These are phyloP conservation scores for Pichia kluyveri DNA, from an alignment of 805 yeast species.

Conservation along the genomic window DNA sequence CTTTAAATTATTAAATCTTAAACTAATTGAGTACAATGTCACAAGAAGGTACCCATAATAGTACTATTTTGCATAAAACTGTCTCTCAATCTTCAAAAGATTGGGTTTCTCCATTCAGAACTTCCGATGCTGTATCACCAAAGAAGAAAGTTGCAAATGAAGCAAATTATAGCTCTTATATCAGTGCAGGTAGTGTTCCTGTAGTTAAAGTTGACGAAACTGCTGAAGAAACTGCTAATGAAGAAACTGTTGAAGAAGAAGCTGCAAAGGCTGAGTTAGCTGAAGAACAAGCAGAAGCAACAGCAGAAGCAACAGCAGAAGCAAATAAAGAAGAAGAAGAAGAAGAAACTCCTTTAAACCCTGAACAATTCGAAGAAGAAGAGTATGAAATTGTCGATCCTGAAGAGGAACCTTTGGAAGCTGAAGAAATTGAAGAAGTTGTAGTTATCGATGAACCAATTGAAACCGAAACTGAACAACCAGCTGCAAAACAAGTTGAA, in stretches of 20 bases:
- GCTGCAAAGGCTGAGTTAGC: neutral
- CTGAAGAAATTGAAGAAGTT: slow-evolving; percentile 7
- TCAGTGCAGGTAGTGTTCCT: slow-evolving; percentile 5
- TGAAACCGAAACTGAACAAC: neutral
- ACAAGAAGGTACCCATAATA: neutral
- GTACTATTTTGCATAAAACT: slow-evolving; percentile 5
- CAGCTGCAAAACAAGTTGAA: neutral
- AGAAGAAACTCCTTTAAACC: neutral
- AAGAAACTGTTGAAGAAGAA: neutral
- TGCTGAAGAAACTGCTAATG: neutral
- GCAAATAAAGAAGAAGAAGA: neutral
- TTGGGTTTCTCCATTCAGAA: slow-evolving; percentile 26
- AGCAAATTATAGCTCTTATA: slow-evolving; percentile 6
- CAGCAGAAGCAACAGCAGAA: neutral
- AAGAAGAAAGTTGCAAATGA: slow-evolving; percentile 2
- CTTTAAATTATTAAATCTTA: neutral
- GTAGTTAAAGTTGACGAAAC: neutral
- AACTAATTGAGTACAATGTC: neutral
- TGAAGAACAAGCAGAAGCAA: too few relatives aligned
- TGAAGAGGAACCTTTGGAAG: slow-evolving; percentile 11
- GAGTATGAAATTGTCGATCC: slow-evolving; percentile 1
- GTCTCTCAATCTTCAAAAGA: slow-evolving; percentile 1
- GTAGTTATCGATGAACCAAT: neutral
- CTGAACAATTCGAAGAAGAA: slow-evolving; percentile 2
- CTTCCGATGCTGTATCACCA: neutral